Conservation (phyloP, 768 basidiomycete species). For the Infundibulicybe gibba region DNA sequence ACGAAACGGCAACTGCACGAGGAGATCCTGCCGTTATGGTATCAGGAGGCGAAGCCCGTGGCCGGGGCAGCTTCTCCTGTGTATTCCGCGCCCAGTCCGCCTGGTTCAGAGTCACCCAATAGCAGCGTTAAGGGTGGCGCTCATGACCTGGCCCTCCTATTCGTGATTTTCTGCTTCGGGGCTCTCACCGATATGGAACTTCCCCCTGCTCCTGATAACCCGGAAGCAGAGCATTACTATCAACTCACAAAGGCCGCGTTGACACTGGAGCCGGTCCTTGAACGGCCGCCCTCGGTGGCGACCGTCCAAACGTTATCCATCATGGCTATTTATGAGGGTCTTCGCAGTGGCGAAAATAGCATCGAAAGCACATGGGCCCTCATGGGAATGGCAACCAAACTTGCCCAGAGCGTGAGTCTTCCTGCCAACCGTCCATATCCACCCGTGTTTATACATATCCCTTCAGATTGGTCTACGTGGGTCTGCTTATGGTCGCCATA, state of each 20-base stretch:
- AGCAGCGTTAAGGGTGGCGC: conserved; percentile 22
- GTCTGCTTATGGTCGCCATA: conserved; percentile 19
- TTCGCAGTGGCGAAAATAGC: conserved; percentile 65
- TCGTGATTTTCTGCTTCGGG: conserved; percentile 61
- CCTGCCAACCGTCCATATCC: conserved; percentile 3
- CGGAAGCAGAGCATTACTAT: conserved; percentile 50
- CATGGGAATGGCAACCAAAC: conserved; percentile 61
- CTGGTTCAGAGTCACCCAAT: conserved; percentile 2
- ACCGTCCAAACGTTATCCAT: conserved; percentile 65
- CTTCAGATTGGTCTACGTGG: conserved; percentile 64
- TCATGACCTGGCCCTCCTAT: conserved; percentile 62
- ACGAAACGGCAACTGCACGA: conserved; percentile 60
- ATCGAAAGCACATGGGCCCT: conserved; percentile 67
- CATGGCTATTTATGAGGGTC: conserved; percentile 69
- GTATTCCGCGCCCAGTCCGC: neutral
- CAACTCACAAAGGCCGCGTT: conserved; percentile 62
- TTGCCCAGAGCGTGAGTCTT: conserved; percentile 65
- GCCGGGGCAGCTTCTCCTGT: conserved; percentile 1
- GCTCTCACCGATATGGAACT: conserved; percentile 52
- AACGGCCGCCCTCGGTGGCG: conserved; percentile 66
- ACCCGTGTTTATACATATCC: conserved; percentile 3
- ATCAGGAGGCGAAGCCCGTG: conserved; percentile 39
- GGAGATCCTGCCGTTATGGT: conserved; percentile 65
- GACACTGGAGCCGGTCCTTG: conserved; percentile 64
- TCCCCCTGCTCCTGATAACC: conserved; percentile 49